Evolutionary conservation across 352 stramenopile genomes (phyloP), one percentile per base, ranked within the genome.

Genomic region (Globisporangium recalcitrans): DNA sequence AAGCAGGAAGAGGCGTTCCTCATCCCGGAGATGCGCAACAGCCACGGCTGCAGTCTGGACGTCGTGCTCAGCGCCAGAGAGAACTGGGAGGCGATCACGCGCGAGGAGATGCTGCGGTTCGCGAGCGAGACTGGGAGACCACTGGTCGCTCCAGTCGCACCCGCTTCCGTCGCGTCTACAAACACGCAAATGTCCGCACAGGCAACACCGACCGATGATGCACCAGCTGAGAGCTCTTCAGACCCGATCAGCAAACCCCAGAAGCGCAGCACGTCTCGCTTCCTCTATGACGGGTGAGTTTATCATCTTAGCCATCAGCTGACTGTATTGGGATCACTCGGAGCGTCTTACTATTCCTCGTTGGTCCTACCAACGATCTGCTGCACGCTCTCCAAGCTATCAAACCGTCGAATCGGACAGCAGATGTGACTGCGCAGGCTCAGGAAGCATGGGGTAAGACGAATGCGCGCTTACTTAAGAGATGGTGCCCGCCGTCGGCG

Each of bases 221-320:
- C 5, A 19, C 22, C 24, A 2, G 24, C 13, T 53, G 26, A 26
- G 58, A 42, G 5, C n/a, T 5, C 9, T 9, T 3, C 14, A 16
- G n/a, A 44, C 19, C 2, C 24, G 21, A 56, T 4, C 13, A 56
- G 16, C 31, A 60, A 63, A n/a, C 14, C 40, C n/a, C 26, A 13
- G 6, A 61, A 56, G 62, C n/a, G 27, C n/a, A 3, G 11, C 14
- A 62, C 57, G 2, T 65, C 65, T 11, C 71, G 81, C 26, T 88
- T 93, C 58, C 72, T 93, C 40, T 93, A 89, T 52, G 79, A 89
- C 55, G 70, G 78, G 80, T 90, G 67, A 13, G 58, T 19, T 26
- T 4, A 10, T 14, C 16, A 16, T 53, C 6, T 52, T 13, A 8
- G 6, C n/a, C n/a, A 10, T 4, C 11, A 21, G 4, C 4, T 53